Evolutionary conservation across 768 basidiomycete species (phyloP).

Genomic region (Boletus sp.): DNA sequence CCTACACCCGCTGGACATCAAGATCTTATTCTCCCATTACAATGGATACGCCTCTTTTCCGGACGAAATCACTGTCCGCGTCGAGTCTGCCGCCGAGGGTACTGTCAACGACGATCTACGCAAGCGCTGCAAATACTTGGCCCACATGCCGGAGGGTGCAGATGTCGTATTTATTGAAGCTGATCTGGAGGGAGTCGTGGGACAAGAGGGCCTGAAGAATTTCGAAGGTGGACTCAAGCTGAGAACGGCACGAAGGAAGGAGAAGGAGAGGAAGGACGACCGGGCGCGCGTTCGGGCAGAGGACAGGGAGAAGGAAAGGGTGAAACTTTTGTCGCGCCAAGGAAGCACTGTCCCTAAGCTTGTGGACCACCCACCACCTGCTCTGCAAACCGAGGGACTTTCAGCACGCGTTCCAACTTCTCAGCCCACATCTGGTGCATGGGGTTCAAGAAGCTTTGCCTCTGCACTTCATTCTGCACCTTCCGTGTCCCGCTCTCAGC

Average conservation of each 20-base stretch:
- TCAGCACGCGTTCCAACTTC: conserved; percentile 4
- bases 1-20: conserved; percentile 94
- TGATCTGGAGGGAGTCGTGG: conserved; percentile 76
- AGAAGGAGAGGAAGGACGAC: conserved; percentile 86
- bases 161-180: conserved; percentile 95
- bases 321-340: conserved; percentile 30
- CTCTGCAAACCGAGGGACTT: conserved; percentile 15
- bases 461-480: conserved; percentile 61
- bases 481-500: conserved; percentile 46
- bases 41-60: conserved; percentile 81
- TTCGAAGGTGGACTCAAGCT: conserved; percentile 83
- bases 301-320: conserved; percentile 64
- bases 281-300: conserved; percentile 77
- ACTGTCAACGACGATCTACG: conserved; percentile 91
- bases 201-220: conserved; percentile 68
- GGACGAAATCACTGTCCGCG: conserved; percentile 72
- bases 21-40: conserved; percentile 85
- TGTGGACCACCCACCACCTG: conserved; percentile 5
- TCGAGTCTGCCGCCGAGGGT: conserved; percentile 73
- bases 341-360: conserved; percentile 10
- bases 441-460: conserved; percentile 82
- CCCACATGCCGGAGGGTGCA: conserved; percentile 85
- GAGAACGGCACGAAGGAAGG: conserved; percentile 70
- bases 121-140: conserved; percentile 93
- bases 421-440: conserved; percentile 49